phyloP scores from a whole-genome alignment of 805 yeast species.

The Monosporozyma servazzii region DNA sequence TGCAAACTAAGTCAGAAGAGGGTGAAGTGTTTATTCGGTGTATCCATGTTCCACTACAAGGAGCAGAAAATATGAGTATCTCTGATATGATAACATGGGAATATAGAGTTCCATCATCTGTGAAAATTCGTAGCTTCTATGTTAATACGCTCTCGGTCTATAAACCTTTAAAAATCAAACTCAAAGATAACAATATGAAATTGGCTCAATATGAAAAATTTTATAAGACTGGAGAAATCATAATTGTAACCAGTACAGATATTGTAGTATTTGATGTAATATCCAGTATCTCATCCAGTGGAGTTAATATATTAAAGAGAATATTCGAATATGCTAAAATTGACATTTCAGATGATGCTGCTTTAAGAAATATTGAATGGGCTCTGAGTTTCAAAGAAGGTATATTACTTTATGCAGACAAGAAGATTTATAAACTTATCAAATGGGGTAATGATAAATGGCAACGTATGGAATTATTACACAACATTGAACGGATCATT shows the following conservation, averaged over 20 bases:
- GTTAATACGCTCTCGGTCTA: conserved; percentile 20
- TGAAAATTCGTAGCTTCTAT: conserved; percentile 9
- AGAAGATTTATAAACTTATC: conserved; percentile 13
- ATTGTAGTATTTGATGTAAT: conserved; percentile 22
- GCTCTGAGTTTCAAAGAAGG: conserved; percentile 18
- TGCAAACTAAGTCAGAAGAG: conserved; percentile 19
- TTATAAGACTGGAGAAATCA: conserved; percentile 26
- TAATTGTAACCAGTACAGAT: conserved; percentile 13
- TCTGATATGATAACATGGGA: conserved; percentile 23
- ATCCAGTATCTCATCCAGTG: conserved; percentile 18
- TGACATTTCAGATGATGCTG: conserved; percentile 5
- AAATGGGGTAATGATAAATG: conserved; percentile 11
- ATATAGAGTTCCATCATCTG: conserved; percentile 14
- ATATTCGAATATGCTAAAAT: conserved; percentile 16
- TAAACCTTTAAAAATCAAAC: conserved; percentile 15
- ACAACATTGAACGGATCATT: conserved; percentile 22
- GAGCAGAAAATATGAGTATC: conserved; percentile 5
- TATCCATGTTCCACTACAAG: conserved; percentile 19
- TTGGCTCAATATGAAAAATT: conserved; percentile 11
- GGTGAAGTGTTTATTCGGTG: conserved; percentile 15
- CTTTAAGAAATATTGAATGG: conserved; percentile 18
- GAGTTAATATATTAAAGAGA: conserved; percentile 17
- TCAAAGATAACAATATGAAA: conserved; percentile 8
- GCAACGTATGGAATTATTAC: conserved; percentile 12
- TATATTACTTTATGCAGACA: conserved; percentile 15